Evolutionary conservation across 805 yeast species (phyloP), one percentile per base, ranked within the genome.

Genomic region (Phaffomyces thermotolerans): DNA sequence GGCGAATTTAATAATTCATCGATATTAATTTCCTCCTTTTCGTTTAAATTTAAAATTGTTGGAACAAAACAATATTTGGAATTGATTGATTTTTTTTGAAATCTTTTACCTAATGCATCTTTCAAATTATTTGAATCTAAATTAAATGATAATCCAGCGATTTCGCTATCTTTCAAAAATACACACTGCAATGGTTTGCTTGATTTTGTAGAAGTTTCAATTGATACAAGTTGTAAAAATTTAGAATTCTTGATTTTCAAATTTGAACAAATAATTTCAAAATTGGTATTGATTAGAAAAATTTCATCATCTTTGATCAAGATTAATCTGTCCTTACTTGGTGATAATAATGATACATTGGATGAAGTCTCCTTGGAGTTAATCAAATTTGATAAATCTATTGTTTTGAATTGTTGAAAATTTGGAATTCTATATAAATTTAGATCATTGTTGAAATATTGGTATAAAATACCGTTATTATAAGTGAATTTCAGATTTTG

Each of bases 51-150:
- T 20, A 66, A 51, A 14, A 67, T 50, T 23, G 61, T 46, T 23
- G 60, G 57, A 15, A 60, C 57, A 6, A 52, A 27, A 13, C 37
- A 13, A 49, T 49, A 22, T 37, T 37, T 8, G 9, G 12, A 4
- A 12, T 17, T 6, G 33, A 20, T 20, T 20, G 49, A n/a, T 9
- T 9, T 31, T 31, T 12, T n/a, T 31, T 31, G 18, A 6, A 34
- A 45, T 33, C 81, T 75, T 54, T 79, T 83, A 24, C 90, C 90
- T 25, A 86, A 58, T 12, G 85, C 77, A 52, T 84, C 89, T 46
- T 77, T 74, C 46, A 86, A 67, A 40, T 75, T 76, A 53, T 86
- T 85, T 32, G 75, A 64, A 6, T 93, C 95, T 31, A 79, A 76
- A 47, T 81, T 76, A 33, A 81, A 58, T 31, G 64, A 63, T 10